Evolutionary conservation across 805 yeast genomes (phyloP).

Genomic region (Kuraishia ogatae): DNA sequence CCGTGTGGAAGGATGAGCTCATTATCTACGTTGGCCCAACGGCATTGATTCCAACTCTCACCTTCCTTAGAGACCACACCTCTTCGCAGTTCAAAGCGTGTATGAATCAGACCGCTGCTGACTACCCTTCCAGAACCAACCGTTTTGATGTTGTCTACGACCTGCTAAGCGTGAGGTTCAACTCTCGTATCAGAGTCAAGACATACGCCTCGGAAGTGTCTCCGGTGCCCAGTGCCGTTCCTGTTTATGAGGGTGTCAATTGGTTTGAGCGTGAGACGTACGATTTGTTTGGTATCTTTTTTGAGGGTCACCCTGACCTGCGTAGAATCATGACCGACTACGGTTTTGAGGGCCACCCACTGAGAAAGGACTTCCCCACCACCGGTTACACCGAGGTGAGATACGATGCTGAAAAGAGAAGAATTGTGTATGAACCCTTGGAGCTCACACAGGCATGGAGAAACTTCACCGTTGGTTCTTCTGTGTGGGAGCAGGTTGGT

Average conservation of each 20-base stretch:
- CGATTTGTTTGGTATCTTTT: constrained; percentile 81
- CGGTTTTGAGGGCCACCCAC: constrained; percentile 88
- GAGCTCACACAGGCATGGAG: constrained; percentile 91
- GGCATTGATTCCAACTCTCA: constrained; percentile 62
- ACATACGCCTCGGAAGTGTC: constrained; percentile 80
- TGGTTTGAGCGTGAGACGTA: constrained; percentile 90
- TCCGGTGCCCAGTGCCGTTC: constrained; percentile 73
- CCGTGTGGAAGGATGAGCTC: constrained; percentile 89
- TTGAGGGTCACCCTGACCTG: constrained; percentile 83
- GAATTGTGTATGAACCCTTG: constrained; percentile 83
- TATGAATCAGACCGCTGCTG: constrained; percentile 80
- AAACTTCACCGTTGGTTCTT: constrained; percentile 80
- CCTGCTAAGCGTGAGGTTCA: constrained; percentile 70
- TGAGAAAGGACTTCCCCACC: constrained; percentile 88
- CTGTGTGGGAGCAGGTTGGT: constrained; percentile 90
- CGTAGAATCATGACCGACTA: constrained; percentile 88
- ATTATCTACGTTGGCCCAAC: constrained; percentile 67
- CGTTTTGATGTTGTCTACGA: constrained; percentile 86
- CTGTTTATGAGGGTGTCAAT: constrained; percentile 70
- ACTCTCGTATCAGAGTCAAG: constrained; percentile 81
- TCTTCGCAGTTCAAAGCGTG: constrained; percentile 72
- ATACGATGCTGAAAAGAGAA: constrained; percentile 85
- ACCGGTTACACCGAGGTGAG: constrained; percentile 88
- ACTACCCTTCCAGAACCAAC: constrained; percentile 75
- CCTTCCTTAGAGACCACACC: constrained; percentile 69